Evolutionary conservation across 2,329 filamentous ascomycete genomes (phyloP).

Genomic region (Aschersonia sp.): DNA sequence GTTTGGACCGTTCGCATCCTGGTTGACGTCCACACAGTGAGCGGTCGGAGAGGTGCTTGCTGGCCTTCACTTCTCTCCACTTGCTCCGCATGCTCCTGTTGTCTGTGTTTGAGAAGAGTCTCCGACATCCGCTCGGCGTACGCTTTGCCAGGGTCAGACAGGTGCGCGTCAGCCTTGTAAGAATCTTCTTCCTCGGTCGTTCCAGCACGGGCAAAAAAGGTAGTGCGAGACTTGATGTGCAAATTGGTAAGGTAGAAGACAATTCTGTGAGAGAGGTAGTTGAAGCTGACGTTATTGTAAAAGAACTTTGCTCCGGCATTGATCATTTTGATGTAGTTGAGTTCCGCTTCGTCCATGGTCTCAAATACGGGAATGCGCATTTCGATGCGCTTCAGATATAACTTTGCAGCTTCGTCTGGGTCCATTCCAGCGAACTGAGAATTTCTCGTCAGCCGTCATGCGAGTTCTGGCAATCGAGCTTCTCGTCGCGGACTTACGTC

Average conservation of each 20-base stretch:
- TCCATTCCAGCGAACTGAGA: conserved; percentile 75
- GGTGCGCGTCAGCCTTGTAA: conserved; percentile 77
- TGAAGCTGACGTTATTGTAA: conserved; percentile 95
- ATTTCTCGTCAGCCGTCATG: not conserved
- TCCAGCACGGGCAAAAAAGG: conserved; percentile 83
- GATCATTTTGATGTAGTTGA: conserved; percentile 99
- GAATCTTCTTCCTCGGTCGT: conserved; percentile 77
- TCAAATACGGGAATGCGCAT: conserved; percentile 92
- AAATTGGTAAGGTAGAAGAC: conserved; percentile 97
- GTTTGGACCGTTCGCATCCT: conserved; percentile 83
- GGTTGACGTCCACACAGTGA: conserved; percentile 93
- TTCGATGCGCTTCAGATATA: conserved; percentile 82
- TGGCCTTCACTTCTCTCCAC: conserved; percentile 48
- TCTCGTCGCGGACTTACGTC: conserved; percentile 43
- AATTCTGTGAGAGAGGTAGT: conserved; percentile 90
- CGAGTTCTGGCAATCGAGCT: too few species aligned
- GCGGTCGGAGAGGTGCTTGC: conserved; percentile 56
- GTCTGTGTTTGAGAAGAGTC: conserved; percentile 65
- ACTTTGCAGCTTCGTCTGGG: conserved; percentile 77
- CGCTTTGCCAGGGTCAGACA: conserved; percentile 64
- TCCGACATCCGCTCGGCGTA: conserved; percentile 83
- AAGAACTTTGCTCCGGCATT: conserved; percentile 87
- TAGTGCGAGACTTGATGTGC: conserved; percentile 88
- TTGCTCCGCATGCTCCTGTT: conserved; percentile 60
- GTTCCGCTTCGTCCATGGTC: conserved; percentile 83